These are phyloP conservation scores for Lolium rigidum DNA, from an alignment of 176 grass and related monocot genomes.

Conservation along the genomic window DNA sequence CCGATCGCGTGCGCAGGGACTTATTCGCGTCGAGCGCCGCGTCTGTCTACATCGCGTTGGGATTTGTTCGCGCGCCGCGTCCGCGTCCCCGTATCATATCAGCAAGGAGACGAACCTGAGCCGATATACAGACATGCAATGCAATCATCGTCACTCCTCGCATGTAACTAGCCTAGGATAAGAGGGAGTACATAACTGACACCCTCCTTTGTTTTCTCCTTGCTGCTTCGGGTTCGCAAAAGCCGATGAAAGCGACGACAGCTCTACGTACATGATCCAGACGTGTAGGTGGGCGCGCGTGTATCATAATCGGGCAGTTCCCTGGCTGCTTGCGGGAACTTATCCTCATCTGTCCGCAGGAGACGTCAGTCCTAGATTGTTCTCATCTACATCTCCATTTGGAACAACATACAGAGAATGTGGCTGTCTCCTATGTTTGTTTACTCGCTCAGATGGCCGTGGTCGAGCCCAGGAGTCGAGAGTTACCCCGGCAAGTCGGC, in stretches of 20 bases:
- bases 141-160: too few relatives aligned
- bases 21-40: too few relatives aligned
- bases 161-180: too few relatives aligned
- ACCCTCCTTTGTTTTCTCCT: background rate
- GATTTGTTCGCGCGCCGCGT: too few relatives aligned
- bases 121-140: too few relatives aligned
- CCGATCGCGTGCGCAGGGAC: too few relatives aligned
- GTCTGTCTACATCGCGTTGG: too few relatives aligned
- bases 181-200: background rate
- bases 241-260: background rate
- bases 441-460: background rate
- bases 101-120: too few relatives aligned
- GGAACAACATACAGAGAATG: background rate
- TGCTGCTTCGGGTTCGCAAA: conserved; percentile 11
- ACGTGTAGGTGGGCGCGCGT: background rate
- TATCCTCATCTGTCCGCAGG: background rate
- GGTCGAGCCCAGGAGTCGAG: background rate
- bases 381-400: background rate
- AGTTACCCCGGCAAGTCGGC: background rate
- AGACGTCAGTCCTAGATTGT: background rate
- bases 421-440: background rate
- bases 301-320: background rate
- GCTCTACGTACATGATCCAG: background rate
- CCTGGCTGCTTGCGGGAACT: background rate
- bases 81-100: too few relatives aligned